Base-by-base conservation (phyloP, 768 basidiomycete genomes). In the Chiua virens region DNA sequence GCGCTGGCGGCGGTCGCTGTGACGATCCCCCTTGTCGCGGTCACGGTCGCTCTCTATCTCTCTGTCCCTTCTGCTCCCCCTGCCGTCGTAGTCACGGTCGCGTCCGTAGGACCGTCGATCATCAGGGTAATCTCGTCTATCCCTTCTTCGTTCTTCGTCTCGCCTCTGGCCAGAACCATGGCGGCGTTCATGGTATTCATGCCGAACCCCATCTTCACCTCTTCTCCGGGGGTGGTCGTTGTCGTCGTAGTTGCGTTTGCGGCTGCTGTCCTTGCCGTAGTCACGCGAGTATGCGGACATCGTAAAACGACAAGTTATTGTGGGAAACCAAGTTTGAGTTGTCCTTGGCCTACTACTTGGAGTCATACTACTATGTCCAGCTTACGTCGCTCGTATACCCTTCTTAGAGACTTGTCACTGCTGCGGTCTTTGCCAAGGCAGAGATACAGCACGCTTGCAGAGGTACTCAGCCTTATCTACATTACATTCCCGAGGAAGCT, bases 11-110 rank as follows among this genome's bases (percentile, higher is more conserved):
- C 58, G 54, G 32, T 70, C 70, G 49, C 61, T 62, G 18, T 72
- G 69, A 45, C 67, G 50, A 54, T 79, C 78, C 27, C 81, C 76
- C 34, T 69, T 63, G 60, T 60, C 56, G 37, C 51, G 57, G 50
- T 56, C 27, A 23, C 52, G 57, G 40, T 58, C 53, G 7, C 23
- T 28, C 10, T 47, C 56, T 37, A 7, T 38, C 42, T 58, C 51
- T 43, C 55, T 56, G 36, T 50, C 43, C 17, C 47, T 53, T 50
- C 45, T 50, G 50, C 57, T 50, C 44, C 52, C 45, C 40, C 58
- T 49, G 53, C 63, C 52, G 8, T 57, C 58, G 47, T 61, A 48
- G 38, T 57, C 54, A 40, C 60, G 47, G 38, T 57, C 54, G 42
- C 60, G 66, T 35, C 54, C 47, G 44, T 60, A 42, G n/a, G 60